Evolutionary conservation across 2,329 filamentous ascomycete genomes (phyloP), one percentile per base, ranked within the genome.

Genomic region (Paecilomyces sp.): DNA sequence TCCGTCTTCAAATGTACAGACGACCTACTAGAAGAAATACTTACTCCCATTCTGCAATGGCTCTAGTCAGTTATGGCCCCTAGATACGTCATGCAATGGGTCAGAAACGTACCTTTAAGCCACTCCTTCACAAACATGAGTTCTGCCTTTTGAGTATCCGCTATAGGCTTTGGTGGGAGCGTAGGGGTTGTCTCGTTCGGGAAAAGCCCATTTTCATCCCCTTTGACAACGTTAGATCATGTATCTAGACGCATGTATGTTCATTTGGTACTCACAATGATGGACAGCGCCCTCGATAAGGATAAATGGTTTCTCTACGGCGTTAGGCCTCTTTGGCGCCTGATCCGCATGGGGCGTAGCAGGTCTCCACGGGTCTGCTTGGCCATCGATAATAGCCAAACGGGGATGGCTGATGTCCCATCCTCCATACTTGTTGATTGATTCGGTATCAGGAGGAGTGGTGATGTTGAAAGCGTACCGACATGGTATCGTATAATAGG

Each of bases 351-450:
- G 86, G 0, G 88, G 85, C 0, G 87, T 89, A 0, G 88, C 89
- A 0, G 85, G 84, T 18, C 88, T 83, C 91, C 91, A 96, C 0
- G 91, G 90, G 69, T 95, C 91, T 59, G 85, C 84, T 63, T 90
- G 83, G 30, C 91, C 91, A 62, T 92, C 90, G 47, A 96, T 79
- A 55, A 90, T 82, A 2, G 91, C 91, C 0, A 96, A 82, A 1
- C 91, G 87, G 0, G 87, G 83, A 69, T 91, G 92, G 54, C 83
- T 82, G 66, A 94, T 87, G 70, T 83, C 77, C 72, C 86, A 89
- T 12, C 86, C 89, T 51, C 91, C 91, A 63, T 89, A 88, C 68
- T 88, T 86, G 79, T 95, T 94, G 72, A 94, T 85, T 0, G 79
- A 78, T 1, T 85, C 80, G 0, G 88, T 76, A 57, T 92, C 79